Evolutionary conservation across 2,329 filamentous ascomycete genomes (phyloP).

Genomic region (Elsinoe necatrix): DNA sequence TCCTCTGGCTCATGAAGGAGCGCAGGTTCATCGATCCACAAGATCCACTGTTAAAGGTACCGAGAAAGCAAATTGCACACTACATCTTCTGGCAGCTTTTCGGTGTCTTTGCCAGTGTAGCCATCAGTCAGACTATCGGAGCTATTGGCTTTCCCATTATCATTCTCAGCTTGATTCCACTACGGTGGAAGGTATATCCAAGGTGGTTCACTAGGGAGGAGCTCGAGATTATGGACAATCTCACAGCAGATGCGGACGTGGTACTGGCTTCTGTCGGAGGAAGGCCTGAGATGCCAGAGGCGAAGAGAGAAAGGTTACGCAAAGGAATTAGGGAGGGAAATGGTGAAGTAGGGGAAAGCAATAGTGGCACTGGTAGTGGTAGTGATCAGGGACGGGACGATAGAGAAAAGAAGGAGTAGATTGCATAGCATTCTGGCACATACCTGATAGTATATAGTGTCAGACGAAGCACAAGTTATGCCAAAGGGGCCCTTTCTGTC

Average conservation of each 20-base stretch:
- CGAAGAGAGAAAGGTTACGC: conserved; percentile 23
- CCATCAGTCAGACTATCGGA: conserved; percentile 52
- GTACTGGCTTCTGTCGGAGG: conserved; percentile 48
- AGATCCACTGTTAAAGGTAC: conserved; percentile 40
- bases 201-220: conserved; percentile 43
- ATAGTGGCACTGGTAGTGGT: conserved; percentile 6
- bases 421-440: neutral
- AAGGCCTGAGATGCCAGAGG: conserved; percentile 35
- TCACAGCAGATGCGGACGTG: conserved; percentile 46
- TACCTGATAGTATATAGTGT: neutral
- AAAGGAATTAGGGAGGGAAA: conserved; percentile 19
- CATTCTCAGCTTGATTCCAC: conserved; percentile 48
- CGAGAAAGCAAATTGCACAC: conserved; percentile 38
- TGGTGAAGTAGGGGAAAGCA: conserved; percentile 18
- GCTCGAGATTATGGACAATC: conserved; percentile 43
- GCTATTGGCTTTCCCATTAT: conserved; percentile 53
- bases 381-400: conserved; percentile 4
- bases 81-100: conserved; percentile 46
- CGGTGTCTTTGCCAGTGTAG: conserved; percentile 47
- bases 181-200: conserved; percentile 44
- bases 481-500: too few species aligned
- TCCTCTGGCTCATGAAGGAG: conserved; percentile 43
- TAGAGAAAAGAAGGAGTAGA: conserved; percentile 12
- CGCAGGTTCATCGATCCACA: conserved; percentile 39
- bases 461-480: too few species aligned